Percentiles rank a stretch among this genome's conserved stretches.
phyloP scores from a whole-genome alignment of 2,329 filamentous ascomycete genomes.

The Cladosporium sp. region DNA sequence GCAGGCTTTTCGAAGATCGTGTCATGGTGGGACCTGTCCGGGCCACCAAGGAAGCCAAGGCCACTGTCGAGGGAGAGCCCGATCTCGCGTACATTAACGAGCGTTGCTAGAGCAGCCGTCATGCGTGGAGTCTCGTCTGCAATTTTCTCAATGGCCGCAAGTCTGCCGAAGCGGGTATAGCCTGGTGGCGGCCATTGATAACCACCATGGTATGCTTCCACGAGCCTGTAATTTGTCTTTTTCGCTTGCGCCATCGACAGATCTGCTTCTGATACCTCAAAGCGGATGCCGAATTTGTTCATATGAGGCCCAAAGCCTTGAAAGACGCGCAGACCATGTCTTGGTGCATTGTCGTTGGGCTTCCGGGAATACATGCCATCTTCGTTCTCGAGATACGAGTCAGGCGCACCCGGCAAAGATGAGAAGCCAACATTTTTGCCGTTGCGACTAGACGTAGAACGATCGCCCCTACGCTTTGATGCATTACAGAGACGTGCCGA shows the following conservation, averaged over 20 bases:
- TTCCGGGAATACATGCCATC: slow-evolving; percentile 39
- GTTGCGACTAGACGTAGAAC: background rate
- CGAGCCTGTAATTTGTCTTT: slow-evolving; percentile 53
- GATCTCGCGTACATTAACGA: slow-evolving; percentile 57
- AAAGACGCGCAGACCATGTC: slow-evolving; percentile 58
- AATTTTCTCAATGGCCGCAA: slow-evolving; percentile 58
- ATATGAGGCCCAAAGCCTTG: slow-evolving; percentile 59
- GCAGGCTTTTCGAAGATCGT: slow-evolving; percentile 42
- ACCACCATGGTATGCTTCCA: slow-evolving; percentile 59
- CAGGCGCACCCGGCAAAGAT: too few relatives aligned
- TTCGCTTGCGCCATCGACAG: slow-evolving; percentile 46
- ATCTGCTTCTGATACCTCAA: slow-evolving; percentile 59
- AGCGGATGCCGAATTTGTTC: slow-evolving; percentile 61
- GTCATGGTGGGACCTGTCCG: slow-evolving; percentile 52
- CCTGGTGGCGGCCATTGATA: slow-evolving; percentile 61
- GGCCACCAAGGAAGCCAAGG: slow-evolving; percentile 62
- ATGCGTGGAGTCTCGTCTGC: slow-evolving; percentile 61
- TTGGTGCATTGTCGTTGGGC: slow-evolving; percentile 22
- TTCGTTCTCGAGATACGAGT: slow-evolving; percentile 17
- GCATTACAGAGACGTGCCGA: slow-evolving; percentile 20
- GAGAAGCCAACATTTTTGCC: background rate
- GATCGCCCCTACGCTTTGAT: slow-evolving; percentile 23
- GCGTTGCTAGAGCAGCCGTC: slow-evolving; percentile 56
- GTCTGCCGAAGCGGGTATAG: slow-evolving; percentile 56
- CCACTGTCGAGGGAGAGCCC: slow-evolving; percentile 65